These are phyloP conservation scores for Macrolepiota fuliginosa DNA, from an alignment of 768 basidiomycete species.

Conservation along the genomic window DNA sequence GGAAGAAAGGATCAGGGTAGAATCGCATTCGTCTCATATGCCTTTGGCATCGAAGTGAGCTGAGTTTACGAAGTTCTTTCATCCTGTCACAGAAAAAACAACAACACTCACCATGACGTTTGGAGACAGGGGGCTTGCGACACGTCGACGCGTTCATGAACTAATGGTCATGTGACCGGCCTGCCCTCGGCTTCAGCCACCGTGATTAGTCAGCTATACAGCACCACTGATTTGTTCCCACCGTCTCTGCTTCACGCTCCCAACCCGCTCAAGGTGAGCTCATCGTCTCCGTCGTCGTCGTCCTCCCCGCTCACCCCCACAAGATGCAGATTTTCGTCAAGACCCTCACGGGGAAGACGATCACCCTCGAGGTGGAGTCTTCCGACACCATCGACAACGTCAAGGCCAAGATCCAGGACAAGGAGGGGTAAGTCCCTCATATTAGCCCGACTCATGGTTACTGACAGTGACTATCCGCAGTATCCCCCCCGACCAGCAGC, in stretches of 20 bases:
- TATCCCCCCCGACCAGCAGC: constrained; percentile 94
- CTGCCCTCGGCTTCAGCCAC: constrained; percentile 42
- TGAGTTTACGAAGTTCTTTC: constrained; percentile 43
- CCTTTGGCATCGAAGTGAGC: constrained; percentile 61
- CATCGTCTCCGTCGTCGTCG: constrained; percentile 13
- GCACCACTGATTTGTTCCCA: constrained; percentile 25
- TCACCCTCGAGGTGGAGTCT: constrained; percentile 98
- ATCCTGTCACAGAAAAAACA: constrained; percentile 16
- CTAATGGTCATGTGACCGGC: constrained; percentile 21
- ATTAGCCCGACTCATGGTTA: background rate
- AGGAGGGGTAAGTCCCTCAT: constrained; percentile 44
- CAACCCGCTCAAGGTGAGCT: constrained; percentile 31
- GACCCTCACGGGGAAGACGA: constrained; percentile 95
- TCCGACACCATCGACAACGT: constrained; percentile 97
- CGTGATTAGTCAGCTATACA: constrained; percentile 25
- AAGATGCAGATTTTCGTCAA: constrained; percentile 59
- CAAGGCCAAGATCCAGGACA: constrained; percentile 69
- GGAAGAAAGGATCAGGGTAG: constrained; percentile 32
- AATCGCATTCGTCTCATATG: constrained; percentile 53
- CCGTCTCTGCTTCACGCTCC: constrained; percentile 17
- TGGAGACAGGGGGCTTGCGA: background rate
- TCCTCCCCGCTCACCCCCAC: constrained; percentile 15
- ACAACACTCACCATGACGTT: constrained; percentile 12
- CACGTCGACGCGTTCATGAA: constrained; percentile 18
- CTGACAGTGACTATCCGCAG: constrained; percentile 29